A percentile compares a stretch with the other conserved stretches of the same genome.
These are phyloP conservation scores for Cryptococcus neoformans DNA, from an alignment of 1,284 basidiomycete genomes.

Conservation along the genomic window DNA sequence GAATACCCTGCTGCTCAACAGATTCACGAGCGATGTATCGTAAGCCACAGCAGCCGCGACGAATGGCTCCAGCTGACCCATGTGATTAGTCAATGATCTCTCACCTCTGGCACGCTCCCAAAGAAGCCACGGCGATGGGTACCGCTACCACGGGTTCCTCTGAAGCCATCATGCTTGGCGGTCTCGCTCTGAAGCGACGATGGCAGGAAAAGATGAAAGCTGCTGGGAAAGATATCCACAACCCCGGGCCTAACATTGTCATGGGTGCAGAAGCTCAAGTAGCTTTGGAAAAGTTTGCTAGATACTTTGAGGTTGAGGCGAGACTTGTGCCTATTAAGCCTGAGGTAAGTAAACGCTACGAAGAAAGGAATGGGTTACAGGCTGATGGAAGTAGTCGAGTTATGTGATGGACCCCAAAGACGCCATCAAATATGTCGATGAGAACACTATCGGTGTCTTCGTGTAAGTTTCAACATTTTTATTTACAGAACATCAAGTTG, in stretches of 20 bases:
- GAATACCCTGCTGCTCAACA: conserved; percentile 78
- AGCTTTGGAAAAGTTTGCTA: conserved; percentile 83
- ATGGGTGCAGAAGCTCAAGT: conserved; percentile 76
- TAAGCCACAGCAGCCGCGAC: conserved; percentile 6
- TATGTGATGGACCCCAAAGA: conserved; percentile 81
- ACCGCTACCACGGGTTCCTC: conserved; percentile 92
- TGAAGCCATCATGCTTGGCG: conserved; percentile 90
- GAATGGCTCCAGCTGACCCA: background rate
- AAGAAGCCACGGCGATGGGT: conserved; percentile 68
- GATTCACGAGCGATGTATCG: conserved; percentile 70
- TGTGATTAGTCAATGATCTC: conserved; percentile 68
- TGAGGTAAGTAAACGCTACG: conserved; percentile 55
- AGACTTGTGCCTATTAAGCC: conserved; percentile 74
- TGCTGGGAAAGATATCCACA: conserved; percentile 78
- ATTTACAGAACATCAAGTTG: background rate
- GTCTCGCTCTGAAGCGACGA: conserved; percentile 88
- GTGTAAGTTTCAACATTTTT: conserved; percentile 21
- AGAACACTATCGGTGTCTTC: conserved; percentile 61
- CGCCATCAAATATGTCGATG: conserved; percentile 83
- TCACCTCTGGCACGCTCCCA: conserved; percentile 88
- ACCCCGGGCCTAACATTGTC: conserved; percentile 62
- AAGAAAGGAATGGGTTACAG: background rate
- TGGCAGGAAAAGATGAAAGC: conserved; percentile 90
- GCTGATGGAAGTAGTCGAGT: conserved; percentile 53
- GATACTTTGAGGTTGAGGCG: conserved; percentile 51